A percentile compares a stretch with the other conserved stretches of the same genome.
Evolutionary conservation across 106 monocot genomes (phyloP).

Genomic region (Phalaenopsis aphrodite): DNA sequence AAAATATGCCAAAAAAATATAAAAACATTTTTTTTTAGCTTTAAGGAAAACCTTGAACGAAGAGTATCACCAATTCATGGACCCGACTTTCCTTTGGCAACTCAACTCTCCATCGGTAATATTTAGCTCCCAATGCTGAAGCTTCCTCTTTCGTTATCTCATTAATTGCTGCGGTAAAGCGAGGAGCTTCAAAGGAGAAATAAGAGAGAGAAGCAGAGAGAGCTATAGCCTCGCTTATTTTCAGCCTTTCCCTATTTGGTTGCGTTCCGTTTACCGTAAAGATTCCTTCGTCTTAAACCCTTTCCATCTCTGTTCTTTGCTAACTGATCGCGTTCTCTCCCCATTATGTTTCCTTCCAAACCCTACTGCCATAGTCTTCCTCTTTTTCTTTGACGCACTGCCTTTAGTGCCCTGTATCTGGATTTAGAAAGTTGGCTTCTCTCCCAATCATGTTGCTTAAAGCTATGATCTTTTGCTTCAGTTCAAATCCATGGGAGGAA

Average conservation of each 20-base stretch:
- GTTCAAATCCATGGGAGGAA: neutral
- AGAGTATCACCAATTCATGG: neutral
- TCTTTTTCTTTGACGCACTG: neutral
- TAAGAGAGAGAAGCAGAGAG: neutral
- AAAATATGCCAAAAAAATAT: too few relatives aligned
- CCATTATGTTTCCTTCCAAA: conserved; percentile 1
- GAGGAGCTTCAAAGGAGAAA: neutral
- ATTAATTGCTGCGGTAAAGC: conserved; percentile 5
- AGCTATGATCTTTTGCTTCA: neutral
- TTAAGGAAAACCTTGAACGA: neutral
- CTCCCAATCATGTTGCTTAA: neutral
- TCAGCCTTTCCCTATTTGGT: conserved; percentile 4
- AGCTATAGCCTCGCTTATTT: neutral
- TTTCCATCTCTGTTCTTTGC: neutral
- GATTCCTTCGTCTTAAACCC: conserved; percentile 13
- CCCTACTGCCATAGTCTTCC: neutral
- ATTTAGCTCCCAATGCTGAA: neutral
- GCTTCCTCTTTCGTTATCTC: neutral
- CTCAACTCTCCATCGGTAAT: too few relatives aligned
- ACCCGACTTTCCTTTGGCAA: neutral
- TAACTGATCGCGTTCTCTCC: neutral
- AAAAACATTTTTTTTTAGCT: too few relatives aligned
- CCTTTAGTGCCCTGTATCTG: neutral
- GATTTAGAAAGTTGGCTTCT: neutral
- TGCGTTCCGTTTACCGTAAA: conserved; percentile 3